A percentile compares a stretch with the other conserved stretches of the same genome.
These are phyloP conservation scores for Anaeramoeba ignava DNA, from an alignment of 78 protist genomes.

Conservation along the genomic window DNA sequence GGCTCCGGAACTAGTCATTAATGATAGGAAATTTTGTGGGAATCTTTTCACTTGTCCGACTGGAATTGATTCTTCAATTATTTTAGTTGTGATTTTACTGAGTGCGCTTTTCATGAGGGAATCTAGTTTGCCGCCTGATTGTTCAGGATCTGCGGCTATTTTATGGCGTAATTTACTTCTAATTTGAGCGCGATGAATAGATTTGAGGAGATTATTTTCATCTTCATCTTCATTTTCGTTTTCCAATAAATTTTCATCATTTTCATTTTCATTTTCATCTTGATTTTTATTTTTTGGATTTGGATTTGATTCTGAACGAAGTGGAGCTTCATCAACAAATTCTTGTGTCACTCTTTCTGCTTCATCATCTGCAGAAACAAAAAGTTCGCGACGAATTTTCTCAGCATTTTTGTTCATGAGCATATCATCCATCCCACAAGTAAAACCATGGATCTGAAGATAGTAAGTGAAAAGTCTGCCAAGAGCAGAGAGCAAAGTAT, in stretches of 20 bases:
- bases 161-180: background rate
- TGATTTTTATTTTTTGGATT: background rate
- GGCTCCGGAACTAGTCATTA: slow-evolving; percentile 93
- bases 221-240: background rate
- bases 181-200: no score
- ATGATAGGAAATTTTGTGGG: slow-evolving; percentile 80
- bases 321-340: background rate
- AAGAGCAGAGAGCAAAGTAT: slow-evolving; percentile 64
- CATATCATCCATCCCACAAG: slow-evolving; percentile 86
- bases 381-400: slow-evolving; percentile 7
- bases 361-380: slow-evolving; percentile 12
- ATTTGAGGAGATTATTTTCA: no score
- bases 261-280: background rate
- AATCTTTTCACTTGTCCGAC: slow-evolving; percentile 65
- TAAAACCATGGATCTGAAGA: slow-evolving; percentile 58
- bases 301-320: background rate
- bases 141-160: background rate
- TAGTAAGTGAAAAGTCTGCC: slow-evolving; percentile 78
- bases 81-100: slow-evolving; percentile 44
- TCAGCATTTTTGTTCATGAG: slow-evolving; percentile 29
- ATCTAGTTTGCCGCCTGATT: slow-evolving; percentile 28
- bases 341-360: background rate
- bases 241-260: background rate
- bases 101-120: slow-evolving; percentile 21
- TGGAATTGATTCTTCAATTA: slow-evolving; percentile 65